phyloP scores from a whole-genome alignment of 106 monocot species.

The Agapanthus africanus region DNA sequence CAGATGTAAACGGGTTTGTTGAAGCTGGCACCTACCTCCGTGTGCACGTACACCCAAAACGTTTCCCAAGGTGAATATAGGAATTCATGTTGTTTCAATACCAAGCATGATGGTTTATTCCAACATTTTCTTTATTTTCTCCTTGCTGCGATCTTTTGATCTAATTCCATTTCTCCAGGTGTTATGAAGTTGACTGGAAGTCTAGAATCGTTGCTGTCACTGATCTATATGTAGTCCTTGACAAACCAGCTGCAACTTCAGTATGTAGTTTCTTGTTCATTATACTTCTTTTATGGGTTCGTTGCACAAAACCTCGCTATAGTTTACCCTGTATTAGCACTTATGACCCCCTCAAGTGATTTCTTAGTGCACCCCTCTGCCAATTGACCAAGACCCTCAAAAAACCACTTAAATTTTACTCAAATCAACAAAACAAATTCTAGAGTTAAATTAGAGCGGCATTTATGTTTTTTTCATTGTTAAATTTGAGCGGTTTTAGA shows the following conservation, averaged over 20 bases:
- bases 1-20: slow-evolving; percentile 63
- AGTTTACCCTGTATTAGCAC: background rate
- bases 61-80: slow-evolving; percentile 66
- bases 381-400: no score
- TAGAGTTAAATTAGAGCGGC: no score
- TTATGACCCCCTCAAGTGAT: background rate
- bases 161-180: slow-evolving; percentile 30
- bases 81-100: background rate
- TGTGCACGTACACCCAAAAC: slow-evolving; percentile 95
- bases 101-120: background rate
- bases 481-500: no score
- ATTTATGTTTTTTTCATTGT: no score
- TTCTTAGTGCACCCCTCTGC: no score
- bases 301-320: background rate
- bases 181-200: slow-evolving; percentile 98
- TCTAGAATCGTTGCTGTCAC: slow-evolving; percentile 78
- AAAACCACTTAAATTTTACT: background rate
- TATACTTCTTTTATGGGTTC: background rate
- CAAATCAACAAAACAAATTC: no score
- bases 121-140: background rate
- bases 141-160: slow-evolving; percentile 3
- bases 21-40: slow-evolving; percentile 87
- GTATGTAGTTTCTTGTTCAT: slow-evolving; percentile 37
- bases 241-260: slow-evolving; percentile 96
- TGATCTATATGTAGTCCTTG: slow-evolving; percentile 80